Evolutionary conservation across 352 stramenopile genomes (phyloP), one percentile per base, ranked within the genome.

Genomic region (Phytopythium delawarense): DNA sequence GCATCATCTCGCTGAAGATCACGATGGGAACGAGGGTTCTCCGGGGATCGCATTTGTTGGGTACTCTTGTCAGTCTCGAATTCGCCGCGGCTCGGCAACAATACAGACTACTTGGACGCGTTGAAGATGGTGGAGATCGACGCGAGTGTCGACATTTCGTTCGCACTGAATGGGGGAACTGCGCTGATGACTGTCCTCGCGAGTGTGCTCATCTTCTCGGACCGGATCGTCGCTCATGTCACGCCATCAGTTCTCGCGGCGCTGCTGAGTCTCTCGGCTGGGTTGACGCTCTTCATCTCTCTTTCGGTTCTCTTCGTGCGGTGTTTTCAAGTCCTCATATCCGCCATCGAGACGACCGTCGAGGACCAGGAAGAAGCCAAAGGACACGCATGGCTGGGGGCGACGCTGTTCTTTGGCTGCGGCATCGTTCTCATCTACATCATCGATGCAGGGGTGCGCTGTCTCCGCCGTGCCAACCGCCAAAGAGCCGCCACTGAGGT

Each of bases 331-430:
- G 21, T 72, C 35, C 64, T 84, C 18, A 64, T 61, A 6, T 57
- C 70, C 61, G 74, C 72, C 21, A 72, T 80, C 45, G 72, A 75
- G 37, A 79, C 63, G 8, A 66, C 69, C 0, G 58, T 64, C 28
- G 70, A 79, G 64, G 68, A 65, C 23, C 52, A 74, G 20, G 59
- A 72, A 15, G 80, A 69, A 0, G 69, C 71, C 15, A 60, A 37
- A 7, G 72, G 75, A 12, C 74, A 88, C 37, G 86, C 77, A 0
- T 96, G 94, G 74, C 66, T 96, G 28, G 78, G 79, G 59, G 79
- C 87, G 7, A 97, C 91, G 2, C 57, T 81, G 5, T 96, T 77
- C 70, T 96, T 98, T 71, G 96, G 92, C 67, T 75, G 60, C 18
- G 93, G 91, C 53, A 89, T 97, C 16, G 30, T 61, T 4, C 52